These are phyloP conservation scores for Saccharomyces hybrid DNA, from an alignment of 1,139 yeast species.

Conservation along the genomic window DNA sequence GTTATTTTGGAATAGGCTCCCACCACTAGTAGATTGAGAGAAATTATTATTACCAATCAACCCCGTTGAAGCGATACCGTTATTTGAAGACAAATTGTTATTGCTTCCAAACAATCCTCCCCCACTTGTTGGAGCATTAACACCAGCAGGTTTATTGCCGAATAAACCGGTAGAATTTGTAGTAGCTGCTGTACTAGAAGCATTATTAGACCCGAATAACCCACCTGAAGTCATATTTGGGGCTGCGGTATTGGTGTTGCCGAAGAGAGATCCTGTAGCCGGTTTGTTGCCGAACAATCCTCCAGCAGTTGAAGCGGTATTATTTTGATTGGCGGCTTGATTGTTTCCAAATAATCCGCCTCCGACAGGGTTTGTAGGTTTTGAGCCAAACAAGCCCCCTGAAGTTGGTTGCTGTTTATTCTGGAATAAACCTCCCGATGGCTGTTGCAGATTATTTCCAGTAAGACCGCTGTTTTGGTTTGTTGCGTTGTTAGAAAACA, in stretches of 20 bases:
- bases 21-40: not conserved
- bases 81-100: conserved; percentile 4
- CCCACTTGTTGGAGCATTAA: not conserved
- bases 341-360: conserved; percentile 41
- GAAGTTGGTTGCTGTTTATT: conserved; percentile 14
- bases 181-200: conserved; percentile 9
- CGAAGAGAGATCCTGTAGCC: conserved; percentile 11
- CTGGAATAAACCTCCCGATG: conserved; percentile 34
- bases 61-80: not conserved
- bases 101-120: conserved; percentile 29
- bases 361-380: conserved; percentile 1
- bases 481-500: not conserved
- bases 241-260: conserved; percentile 17
- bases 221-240: conserved; percentile 17
- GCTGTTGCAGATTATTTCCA: conserved; percentile 1
- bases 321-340: conserved; percentile 16
- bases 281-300: conserved; percentile 31
- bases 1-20: conserved; percentile 9
- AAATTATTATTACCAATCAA: conserved; percentile 6
- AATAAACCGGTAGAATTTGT: conserved; percentile 29
- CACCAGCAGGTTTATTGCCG: conserved; percentile 27
- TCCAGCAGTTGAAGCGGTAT: conserved; percentile 14
- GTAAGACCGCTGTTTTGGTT: not conserved
- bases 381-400: conserved; percentile 30
- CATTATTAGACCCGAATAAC: conserved; percentile 25